Conservation (phyloP, 192 early-diverging fungal genomes). For the Linnemannia hyalina region DNA sequence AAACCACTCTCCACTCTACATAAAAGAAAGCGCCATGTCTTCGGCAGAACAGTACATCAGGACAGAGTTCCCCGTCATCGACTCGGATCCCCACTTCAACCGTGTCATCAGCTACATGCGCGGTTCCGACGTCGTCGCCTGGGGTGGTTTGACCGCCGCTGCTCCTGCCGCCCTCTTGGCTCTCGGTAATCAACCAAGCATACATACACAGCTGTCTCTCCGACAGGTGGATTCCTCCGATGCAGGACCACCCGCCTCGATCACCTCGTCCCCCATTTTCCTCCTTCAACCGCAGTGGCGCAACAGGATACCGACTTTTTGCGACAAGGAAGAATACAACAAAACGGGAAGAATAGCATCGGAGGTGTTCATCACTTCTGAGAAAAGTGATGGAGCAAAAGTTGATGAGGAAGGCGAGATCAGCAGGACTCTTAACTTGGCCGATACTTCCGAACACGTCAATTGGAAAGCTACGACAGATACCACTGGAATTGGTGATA, state of each 20-base stretch:
- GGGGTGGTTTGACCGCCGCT: conserved; percentile 71
- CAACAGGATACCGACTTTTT: background rate
- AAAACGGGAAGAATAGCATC: background rate
- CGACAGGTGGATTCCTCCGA: background rate
- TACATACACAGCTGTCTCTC: background rate
- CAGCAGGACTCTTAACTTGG: background rate
- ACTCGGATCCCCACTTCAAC: conserved; percentile 91
- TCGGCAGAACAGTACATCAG: conserved; percentile 62
- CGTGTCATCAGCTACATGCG: conserved; percentile 94
- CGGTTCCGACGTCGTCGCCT: conserved; percentile 77
- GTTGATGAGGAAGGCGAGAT: background rate
- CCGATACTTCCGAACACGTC: background rate
- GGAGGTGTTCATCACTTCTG: background rate
- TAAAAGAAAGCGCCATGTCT: conserved; percentile 24
- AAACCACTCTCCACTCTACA: conserved; percentile 12
- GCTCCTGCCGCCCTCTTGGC: conserved; percentile 82
- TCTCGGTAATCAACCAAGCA: conserved; percentile 71
- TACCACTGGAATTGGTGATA: background rate
- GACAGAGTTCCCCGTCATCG: conserved; percentile 86
- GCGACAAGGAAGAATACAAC: background rate
- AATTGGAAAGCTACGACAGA: background rate
- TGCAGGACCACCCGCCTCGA: background rate
- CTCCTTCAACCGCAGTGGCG: background rate
- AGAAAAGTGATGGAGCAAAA: background rate
- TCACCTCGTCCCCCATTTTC: background rate